Conservation (phyloP, 768 basidiomycete genomes). For the Mycena rebaudengoi region DNA sequence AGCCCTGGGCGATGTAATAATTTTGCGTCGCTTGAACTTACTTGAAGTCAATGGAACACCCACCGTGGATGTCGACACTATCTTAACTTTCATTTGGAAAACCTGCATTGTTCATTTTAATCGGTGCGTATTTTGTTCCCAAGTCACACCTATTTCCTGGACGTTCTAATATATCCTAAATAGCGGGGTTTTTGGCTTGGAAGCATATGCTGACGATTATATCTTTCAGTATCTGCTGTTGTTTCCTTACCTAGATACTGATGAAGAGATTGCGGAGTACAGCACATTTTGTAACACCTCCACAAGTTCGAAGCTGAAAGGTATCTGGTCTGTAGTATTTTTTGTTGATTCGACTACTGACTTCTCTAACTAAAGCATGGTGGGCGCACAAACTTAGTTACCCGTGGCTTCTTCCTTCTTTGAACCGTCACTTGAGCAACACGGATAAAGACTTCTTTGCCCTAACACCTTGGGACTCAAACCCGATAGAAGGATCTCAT, state of each 20-base stretch:
- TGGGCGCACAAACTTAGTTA: conserved; percentile 5
- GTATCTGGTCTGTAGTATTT: neutral
- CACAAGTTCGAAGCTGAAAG: neutral
- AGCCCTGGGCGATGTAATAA: neutral
- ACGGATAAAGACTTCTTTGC: neutral
- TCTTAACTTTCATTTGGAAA: conserved; percentile 3
- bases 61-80: neutral
- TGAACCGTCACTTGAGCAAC: neutral
- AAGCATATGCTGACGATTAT: neutral
- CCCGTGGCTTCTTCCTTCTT: conserved; percentile 4
- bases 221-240: neutral
- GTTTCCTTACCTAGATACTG: neutral
- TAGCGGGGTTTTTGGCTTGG: neutral
- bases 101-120: conserved; percentile 7
- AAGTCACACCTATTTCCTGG: no score
- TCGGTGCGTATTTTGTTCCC: neutral
- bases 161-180: neutral
- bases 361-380: no score
- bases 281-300: neutral
- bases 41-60: neutral
- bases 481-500: conserved; percentile 1
- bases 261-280: neutral
- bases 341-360: no score
- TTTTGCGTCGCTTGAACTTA: neutral
- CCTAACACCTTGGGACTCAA: neutral